Evolutionary conservation across 1,139 yeast species (phyloP), one percentile per base, ranked within the genome.

Genomic region (Sugiyamaella sp.): DNA sequence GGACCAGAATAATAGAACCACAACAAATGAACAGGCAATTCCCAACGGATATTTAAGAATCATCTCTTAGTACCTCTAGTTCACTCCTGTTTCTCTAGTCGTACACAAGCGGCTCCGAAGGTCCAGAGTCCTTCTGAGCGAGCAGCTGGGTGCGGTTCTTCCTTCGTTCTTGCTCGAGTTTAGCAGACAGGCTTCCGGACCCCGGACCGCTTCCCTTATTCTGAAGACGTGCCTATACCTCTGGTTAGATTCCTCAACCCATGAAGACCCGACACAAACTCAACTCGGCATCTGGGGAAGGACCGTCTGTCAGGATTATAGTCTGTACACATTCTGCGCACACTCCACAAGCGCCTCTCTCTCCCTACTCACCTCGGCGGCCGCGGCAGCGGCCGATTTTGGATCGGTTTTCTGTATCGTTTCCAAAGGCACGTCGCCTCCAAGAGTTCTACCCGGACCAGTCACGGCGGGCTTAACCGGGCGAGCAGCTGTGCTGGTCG

Each of bases 151-250:
- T 55, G 46, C 52, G 52, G 49, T 27, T 54, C 54, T 33, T 62
- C 20, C 56, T 52, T 25, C 66, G 49, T 24, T 69, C 69, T 39
- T 66, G 55, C 12, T 66, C 66, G 12, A 69, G 57, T 47, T 67
- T 63, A 22, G 59, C 50, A 0, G 65, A 61, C 35, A 69, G 48
- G 20, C 56, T 58, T 1, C 73, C 72, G 32, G 52, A 50, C 17
- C 49, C 49, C 14, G 44, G 14, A 29, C 14, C 14, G 5, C 44
- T 32, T 32, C 49, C 19, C 32, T 50, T 46, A 6, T 24, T 24
- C 43, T 52, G 51, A 4, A 53, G 49, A 12, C 60, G 53, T 12
- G 59, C 55, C 56, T 57, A 14, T 27, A 41, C 16, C 29, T 21
- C 27, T 12, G 14, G 2, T 21, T 9, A 19, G 16, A 24, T 40